Base-by-base conservation (phyloP, 176 grass and related monocot genomes). In the Zoysia japonica region DNA sequence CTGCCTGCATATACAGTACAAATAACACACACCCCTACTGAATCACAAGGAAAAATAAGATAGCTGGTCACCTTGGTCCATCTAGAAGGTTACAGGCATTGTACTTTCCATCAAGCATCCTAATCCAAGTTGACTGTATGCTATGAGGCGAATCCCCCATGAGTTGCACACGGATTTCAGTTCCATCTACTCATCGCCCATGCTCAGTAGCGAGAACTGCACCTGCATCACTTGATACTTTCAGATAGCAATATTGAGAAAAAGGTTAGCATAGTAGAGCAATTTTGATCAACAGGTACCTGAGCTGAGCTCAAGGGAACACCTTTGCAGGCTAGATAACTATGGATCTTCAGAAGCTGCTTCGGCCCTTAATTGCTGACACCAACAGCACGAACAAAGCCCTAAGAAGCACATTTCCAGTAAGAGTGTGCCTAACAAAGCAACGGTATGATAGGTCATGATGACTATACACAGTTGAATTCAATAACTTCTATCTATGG, bases 321-420 rank as follows among this genome's bases (percentile, higher is more conserved):
- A 46, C 91, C 91, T 85, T 86, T 86, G 67, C 88, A 78, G 48
- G 76, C 78, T 50, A 98, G 78, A 65, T 95, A 95, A 70, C 77
- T 67, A 38, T 94, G 79, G 54, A 98, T 98, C 78, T 94, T 98
- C 72, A 91, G 43, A 75, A 98, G 90, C 79, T 95, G 95, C 59
- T 94, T 98, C 1, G 95, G 95, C 45, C 95, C 92, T 6, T 98
- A 94, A 86, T 94, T 98, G 71, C 90, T 98, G 78, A 98, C 95
- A 28, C 92, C 95, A 4, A 98, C 92, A 17, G 92, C 92, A 64
- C 78, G 83, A 77, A 94, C 95, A 28, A 94, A 87, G 61, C 92
- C 96, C 92, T 98, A 52, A 37, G 74, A 85, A 55, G 47, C 49
- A 68, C 44, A 76, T 6, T 47, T 83, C 3, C 68, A 65, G 76